These are phyloP conservation scores for Calvatia gigantea DNA, from an alignment of 768 basidiomycete genomes.

Conservation along the genomic window DNA sequence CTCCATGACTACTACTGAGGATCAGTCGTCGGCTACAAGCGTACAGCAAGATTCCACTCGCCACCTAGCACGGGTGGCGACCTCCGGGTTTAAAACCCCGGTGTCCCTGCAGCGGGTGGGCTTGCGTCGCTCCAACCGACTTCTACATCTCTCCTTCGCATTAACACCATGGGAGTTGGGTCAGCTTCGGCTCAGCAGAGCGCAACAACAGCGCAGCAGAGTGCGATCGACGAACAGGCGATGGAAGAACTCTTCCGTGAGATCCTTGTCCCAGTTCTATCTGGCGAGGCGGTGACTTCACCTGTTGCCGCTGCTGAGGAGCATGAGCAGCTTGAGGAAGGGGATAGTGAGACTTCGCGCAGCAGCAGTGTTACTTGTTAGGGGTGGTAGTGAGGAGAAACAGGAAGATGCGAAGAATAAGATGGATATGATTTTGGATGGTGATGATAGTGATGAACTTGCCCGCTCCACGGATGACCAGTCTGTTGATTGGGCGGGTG, in stretches of 20 bases:
- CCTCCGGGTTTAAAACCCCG: slow-evolving; percentile 55
- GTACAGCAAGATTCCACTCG: slow-evolving; percentile 65
- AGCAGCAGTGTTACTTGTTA: too few relatives aligned
- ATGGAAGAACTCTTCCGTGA: slow-evolving; percentile 71
- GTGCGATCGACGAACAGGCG: slow-evolving; percentile 54
- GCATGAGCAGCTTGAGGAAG: slow-evolving; percentile 15
- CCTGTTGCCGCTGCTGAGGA: slow-evolving; percentile 19
- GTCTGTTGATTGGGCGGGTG: slow-evolving; percentile 32
- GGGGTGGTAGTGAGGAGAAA: slow-evolving; percentile 15
- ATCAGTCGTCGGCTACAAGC: slow-evolving; percentile 25
- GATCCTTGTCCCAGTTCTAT: slow-evolving; percentile 51
- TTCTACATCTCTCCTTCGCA: slow-evolving; percentile 13
- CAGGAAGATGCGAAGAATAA: slow-evolving; percentile 17
- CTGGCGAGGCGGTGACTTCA: slow-evolving; percentile 33
- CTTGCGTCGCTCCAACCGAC: slow-evolving; percentile 27
- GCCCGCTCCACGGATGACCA: slow-evolving; percentile 11
- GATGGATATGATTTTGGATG: slow-evolving; percentile 12
- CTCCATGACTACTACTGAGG: slow-evolving; percentile 16
- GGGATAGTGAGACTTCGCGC: slow-evolving; percentile 14
- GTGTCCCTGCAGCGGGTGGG: slow-evolving; percentile 96
- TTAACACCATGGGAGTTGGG: slow-evolving; percentile 20
- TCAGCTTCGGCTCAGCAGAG: slow-evolving; percentile 17
- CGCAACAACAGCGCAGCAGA: slow-evolving; percentile 55
- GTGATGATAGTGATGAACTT: neutral
- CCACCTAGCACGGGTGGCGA: slow-evolving; percentile 99